phyloP scores from a whole-genome alignment of 768 basidiomycete species.

The Suillus sp. region DNA sequence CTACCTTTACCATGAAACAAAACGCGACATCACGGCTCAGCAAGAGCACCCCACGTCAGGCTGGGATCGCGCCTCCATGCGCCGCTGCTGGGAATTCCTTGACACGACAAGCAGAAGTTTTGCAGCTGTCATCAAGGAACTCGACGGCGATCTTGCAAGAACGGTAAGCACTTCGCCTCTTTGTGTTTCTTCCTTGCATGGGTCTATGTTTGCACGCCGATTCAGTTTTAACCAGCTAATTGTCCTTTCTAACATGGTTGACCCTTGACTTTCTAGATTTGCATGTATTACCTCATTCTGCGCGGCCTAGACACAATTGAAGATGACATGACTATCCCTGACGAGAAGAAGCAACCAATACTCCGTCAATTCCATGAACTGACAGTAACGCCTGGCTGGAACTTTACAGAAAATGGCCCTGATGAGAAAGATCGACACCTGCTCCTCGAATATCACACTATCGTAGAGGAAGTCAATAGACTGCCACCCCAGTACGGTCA shows the following conservation, averaged over 20 bases:
- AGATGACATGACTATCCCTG: constrained; percentile 96
- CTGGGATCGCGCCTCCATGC: constrained; percentile 87
- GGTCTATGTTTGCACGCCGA: neutral
- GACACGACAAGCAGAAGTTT: constrained; percentile 91
- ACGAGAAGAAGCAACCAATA: constrained; percentile 82
- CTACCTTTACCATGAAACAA: constrained; percentile 77
- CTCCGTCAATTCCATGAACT: constrained; percentile 81
- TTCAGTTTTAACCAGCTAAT: neutral
- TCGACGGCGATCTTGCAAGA: constrained; percentile 92
- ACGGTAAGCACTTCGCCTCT: constrained; percentile 58
- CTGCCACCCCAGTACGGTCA: constrained; percentile 59
- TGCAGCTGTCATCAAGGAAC: constrained; percentile 90
- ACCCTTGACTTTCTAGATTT: constrained; percentile 58
- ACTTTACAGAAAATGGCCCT: constrained; percentile 77
- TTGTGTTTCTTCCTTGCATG: constrained; percentile 6
- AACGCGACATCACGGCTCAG: constrained; percentile 78
- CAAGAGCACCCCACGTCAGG: constrained; percentile 79
- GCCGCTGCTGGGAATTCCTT: constrained; percentile 85
- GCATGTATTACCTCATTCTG: constrained; percentile 92
- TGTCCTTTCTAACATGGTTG: neutral
- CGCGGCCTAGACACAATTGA: constrained; percentile 96
- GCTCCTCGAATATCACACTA: constrained; percentile 77
- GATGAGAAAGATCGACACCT: constrained; percentile 87
- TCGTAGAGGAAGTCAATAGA: constrained; percentile 77
- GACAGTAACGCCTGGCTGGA: constrained; percentile 84